Evolutionary conservation across 192 early-diverging fungal species (phyloP).

Genomic region (Backusella parvicylindrica): DNA sequence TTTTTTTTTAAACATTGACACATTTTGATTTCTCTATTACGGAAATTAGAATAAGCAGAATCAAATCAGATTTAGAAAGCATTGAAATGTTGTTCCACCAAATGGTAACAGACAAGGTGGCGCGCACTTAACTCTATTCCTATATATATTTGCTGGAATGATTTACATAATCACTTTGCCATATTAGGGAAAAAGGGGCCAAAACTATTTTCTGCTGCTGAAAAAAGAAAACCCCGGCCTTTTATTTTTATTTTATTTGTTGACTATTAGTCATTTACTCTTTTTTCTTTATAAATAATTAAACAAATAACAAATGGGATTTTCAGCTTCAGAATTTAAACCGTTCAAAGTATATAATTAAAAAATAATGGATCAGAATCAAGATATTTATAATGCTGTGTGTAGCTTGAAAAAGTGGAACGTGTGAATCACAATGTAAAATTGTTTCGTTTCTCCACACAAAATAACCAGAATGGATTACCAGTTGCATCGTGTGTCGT

Average conservation of each 20-base stretch:
- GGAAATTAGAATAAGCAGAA: neutral
- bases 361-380: neutral
- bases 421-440: conserved; percentile 71
- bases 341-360: neutral
- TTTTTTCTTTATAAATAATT: neutral
- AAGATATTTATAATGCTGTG: neutral
- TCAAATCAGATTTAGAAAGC: neutral
- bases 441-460: conserved; percentile 57
- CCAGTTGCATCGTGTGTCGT: conserved; percentile 75
- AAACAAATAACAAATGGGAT: neutral
- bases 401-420: conserved; percentile 35
- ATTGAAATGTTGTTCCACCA: neutral
- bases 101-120: neutral
- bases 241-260: neutral
- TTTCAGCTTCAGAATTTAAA: neutral
- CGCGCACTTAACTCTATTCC: neutral
- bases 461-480: conserved; percentile 60
- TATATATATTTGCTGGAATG: neutral
- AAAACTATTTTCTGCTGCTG: neutral
- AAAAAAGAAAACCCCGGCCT: neutral
- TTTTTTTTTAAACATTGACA: too few species aligned
- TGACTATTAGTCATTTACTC: neutral
- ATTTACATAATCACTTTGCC: neutral
- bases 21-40: neutral
- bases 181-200: neutral